A percentile compares a stretch with the other conserved stretches of the same genome.
phyloP scores from a whole-genome alignment of 192 early-diverging fungal genomes.

The Podila minutissima region DNA sequence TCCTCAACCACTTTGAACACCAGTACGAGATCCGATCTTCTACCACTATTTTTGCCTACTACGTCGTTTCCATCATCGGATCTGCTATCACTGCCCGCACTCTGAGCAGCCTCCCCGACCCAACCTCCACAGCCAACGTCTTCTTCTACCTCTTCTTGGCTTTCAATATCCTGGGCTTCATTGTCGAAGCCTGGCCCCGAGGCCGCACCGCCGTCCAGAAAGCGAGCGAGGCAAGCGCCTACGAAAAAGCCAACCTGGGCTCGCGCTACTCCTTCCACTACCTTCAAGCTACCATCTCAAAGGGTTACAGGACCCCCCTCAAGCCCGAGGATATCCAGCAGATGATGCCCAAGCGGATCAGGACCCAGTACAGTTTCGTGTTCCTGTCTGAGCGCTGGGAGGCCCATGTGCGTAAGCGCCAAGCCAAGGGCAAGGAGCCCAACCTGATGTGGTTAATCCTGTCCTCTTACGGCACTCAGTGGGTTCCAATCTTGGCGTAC shows the following conservation, averaged over 20 bases:
- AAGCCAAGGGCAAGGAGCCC: slow-evolving; percentile 17
- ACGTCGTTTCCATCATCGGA: background rate
- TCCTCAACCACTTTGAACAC: slow-evolving; percentile 8
- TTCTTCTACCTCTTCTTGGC: slow-evolving; percentile 12
- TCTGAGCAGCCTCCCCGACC: background rate
- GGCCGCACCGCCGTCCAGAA: slow-evolving; percentile 13
- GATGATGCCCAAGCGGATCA: slow-evolving; percentile 19
- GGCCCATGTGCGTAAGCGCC: slow-evolving; percentile 2
- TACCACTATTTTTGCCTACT: background rate
- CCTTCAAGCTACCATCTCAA: slow-evolving; percentile 11
- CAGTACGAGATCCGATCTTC: slow-evolving; percentile 1
- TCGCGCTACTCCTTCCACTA: slow-evolving; percentile 28
- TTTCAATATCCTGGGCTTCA: slow-evolving; percentile 4
- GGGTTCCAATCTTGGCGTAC: background rate
- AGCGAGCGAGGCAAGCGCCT: background rate
- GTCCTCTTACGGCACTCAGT: background rate
- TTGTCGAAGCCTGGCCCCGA: slow-evolving; percentile 26
- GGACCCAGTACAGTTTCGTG: background rate
- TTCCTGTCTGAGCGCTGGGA: slow-evolving; percentile 15
- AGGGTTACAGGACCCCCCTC: slow-evolving; percentile 27
- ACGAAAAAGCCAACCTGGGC: slow-evolving; percentile 40
- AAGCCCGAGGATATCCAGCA: slow-evolving; percentile 10
- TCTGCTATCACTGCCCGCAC: background rate
- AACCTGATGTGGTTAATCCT: background rate
- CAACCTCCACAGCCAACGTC: background rate